These are phyloP conservation scores for Westerdykella ornata DNA, from an alignment of 2,329 filamentous ascomycete species.

Conservation along the genomic window DNA sequence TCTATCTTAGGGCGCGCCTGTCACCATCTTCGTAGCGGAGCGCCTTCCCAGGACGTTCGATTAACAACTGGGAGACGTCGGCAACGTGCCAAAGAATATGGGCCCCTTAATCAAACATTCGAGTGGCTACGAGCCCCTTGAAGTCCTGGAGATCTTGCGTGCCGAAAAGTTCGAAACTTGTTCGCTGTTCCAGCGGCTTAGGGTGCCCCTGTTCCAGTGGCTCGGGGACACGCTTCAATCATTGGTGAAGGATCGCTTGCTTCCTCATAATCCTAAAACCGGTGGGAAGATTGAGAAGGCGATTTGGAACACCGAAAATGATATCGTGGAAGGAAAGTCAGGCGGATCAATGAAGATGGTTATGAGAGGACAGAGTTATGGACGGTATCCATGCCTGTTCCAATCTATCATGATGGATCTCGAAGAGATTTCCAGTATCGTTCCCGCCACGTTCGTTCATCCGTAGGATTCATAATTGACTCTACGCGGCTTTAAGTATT, in stretches of 20 bases:
- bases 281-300: constrained; percentile 57
- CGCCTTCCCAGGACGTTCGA: constrained; percentile 67
- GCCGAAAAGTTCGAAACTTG: constrained; percentile 67
- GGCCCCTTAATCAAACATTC: constrained; percentile 79
- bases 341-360: constrained; percentile 24
- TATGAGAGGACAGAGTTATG: constrained; percentile 12
- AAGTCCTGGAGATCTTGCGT: constrained; percentile 70
- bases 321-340: constrained; percentile 33
- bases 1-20: constrained; percentile 65
- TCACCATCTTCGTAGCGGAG: constrained; percentile 67
- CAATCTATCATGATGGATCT: no score
- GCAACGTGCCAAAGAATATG: constrained; percentile 69
- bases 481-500: no score
- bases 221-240: constrained; percentile 63
- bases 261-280: constrained; percentile 54
- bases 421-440: background rate
- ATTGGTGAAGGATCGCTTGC: constrained; percentile 61
- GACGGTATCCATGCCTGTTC: background rate
- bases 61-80: constrained; percentile 67
- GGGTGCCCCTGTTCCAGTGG: constrained; percentile 59
- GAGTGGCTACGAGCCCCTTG: constrained; percentile 62
- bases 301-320: constrained; percentile 56
- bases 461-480: constrained; percentile 8
- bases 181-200: constrained; percentile 62
- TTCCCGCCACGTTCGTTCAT: background rate